phyloP scores from a whole-genome alignment of 768 basidiomycete species.

The Cystobasidium tubakii region DNA sequence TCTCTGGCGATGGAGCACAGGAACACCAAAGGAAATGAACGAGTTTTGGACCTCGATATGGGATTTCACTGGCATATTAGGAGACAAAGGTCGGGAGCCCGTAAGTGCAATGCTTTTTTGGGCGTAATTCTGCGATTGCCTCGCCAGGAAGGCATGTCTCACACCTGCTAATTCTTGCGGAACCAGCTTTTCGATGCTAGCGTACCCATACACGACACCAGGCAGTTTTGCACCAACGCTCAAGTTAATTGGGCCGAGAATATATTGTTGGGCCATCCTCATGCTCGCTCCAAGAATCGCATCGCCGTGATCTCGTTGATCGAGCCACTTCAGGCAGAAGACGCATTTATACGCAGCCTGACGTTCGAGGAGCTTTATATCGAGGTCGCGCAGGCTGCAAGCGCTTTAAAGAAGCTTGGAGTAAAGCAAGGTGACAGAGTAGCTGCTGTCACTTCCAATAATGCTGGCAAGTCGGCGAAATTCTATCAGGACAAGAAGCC shows the following conservation, averaged over 20 bases:
- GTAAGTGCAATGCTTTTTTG: not conserved
- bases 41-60: slow-evolving; percentile 41
- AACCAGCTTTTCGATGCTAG: slow-evolving; percentile 34
- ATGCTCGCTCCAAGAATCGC: slow-evolving; percentile 38
- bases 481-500: too few relatives aligned
- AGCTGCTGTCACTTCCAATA: slow-evolving; percentile 42
- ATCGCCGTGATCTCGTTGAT: slow-evolving; percentile 41
- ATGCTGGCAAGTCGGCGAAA: slow-evolving; percentile 26
- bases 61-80: slow-evolving; percentile 40
- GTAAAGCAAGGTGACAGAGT: slow-evolving; percentile 42
- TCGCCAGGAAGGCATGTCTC: not conserved
- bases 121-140: too few relatives aligned
- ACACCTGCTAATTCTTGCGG: not conserved
- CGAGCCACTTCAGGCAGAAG: slow-evolving; percentile 36
- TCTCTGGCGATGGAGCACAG: slow-evolving; percentile 38
- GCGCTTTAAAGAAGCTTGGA: slow-evolving; percentile 37
- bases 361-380: slow-evolving; percentile 44
- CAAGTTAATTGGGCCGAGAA: slow-evolving; percentile 41
- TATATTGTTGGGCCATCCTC: slow-evolving; percentile 40
- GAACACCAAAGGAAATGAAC: slow-evolving; percentile 28
- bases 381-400: slow-evolving; percentile 39
- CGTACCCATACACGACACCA: slow-evolving; percentile 26
- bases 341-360: slow-evolving; percentile 27
- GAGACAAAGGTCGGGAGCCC: slow-evolving; percentile 16
- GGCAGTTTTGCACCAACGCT: slow-evolving; percentile 8